phyloP scores from a whole-genome alignment of 169 alveolate genomes.

The Cryptosporidium bovis region DNA sequence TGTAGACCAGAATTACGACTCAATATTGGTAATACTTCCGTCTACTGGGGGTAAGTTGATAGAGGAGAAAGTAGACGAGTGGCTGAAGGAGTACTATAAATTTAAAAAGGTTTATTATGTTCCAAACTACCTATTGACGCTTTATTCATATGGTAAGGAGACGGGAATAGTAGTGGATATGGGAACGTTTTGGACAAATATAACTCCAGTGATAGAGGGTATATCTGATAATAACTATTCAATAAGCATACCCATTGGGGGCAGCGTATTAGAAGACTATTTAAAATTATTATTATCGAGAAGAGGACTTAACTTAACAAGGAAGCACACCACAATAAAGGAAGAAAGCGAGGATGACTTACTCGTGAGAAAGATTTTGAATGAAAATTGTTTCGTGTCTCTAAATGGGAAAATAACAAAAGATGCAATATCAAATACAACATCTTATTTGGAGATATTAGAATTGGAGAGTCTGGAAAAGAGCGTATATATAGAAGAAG shows the following conservation, averaged over 20 bases:
- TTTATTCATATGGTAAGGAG: constrained; percentile 57
- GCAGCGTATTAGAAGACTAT: constrained; percentile 47
- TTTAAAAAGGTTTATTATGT: constrained; percentile 21
- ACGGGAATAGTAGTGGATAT: constrained; percentile 67
- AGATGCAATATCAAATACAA: constrained; percentile 36
- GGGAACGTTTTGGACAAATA: constrained; percentile 71
- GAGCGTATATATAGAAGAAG: constrained; percentile 46
- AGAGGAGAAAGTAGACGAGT: constrained; percentile 28
- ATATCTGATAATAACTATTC: constrained; percentile 43
- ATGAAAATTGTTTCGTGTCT: constrained; percentile 68
- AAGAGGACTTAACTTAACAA: constrained; percentile 37
- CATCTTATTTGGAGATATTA: constrained; percentile 39
- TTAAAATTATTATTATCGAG: constrained; percentile 23
- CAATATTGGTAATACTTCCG: background rate
- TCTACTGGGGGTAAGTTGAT: constrained; percentile 59
- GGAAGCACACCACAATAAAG: constrained; percentile 12
- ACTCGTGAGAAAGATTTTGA: constrained; percentile 15
- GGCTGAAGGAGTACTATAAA: constrained; percentile 7
- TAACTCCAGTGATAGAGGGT: constrained; percentile 63
- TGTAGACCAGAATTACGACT: background rate
- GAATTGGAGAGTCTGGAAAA: constrained; percentile 1
- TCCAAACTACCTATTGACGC: constrained; percentile 42
- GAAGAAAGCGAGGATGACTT: constrained; percentile 52
- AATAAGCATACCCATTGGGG: constrained; percentile 58
- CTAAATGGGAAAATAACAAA: constrained; percentile 18